A percentile compares a stretch with the other conserved stretches of the same genome.
Conservation (phyloP, 208 protist genomes). For the Strigomonas oncopelti region DNA sequence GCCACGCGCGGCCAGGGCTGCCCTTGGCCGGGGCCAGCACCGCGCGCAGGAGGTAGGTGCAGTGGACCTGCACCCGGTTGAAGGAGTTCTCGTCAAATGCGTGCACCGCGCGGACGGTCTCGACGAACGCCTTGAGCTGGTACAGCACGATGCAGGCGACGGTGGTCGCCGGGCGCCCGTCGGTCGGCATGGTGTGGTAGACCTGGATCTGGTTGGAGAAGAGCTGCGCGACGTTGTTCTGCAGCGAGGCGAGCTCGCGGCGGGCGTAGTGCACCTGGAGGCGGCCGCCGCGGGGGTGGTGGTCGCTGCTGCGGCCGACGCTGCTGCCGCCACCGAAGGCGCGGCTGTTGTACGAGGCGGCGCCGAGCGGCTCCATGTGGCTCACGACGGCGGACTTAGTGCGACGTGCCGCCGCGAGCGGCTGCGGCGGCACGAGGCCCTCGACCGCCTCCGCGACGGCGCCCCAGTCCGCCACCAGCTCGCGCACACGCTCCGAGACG, state of each 20-base stretch:
- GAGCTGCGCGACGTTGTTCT: slow-evolving; percentile 68
- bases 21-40: slow-evolving; percentile 46
- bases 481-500: slow-evolving; percentile 25
- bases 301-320: slow-evolving; percentile 23
- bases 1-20: slow-evolving; percentile 40
- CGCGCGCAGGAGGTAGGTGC: slow-evolving; percentile 66
- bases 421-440: slow-evolving; percentile 22
- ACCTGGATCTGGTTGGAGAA: slow-evolving; percentile 39
- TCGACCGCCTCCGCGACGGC: slow-evolving; percentile 34
- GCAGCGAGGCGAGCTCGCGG: slow-evolving; percentile 45
- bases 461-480: slow-evolving; percentile 39
- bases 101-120: slow-evolving; percentile 42
- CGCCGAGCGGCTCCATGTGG: not conserved
- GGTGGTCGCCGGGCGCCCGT: slow-evolving; percentile 26
- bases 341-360: slow-evolving; percentile 6
- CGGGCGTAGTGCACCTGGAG: slow-evolving; percentile 40
- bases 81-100: slow-evolving; percentile 39
- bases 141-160: slow-evolving; percentile 56
- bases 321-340: slow-evolving; percentile 19
- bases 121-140: slow-evolving; percentile 64
- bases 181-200: slow-evolving; percentile 41
- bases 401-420: slow-evolving; percentile 14
- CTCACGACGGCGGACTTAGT: slow-evolving; percentile 1
- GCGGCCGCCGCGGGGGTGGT: slow-evolving; percentile 14
- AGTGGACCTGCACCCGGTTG: slow-evolving; percentile 59